Percentiles rank a stretch among this genome's conserved stretches.
phyloP scores from a whole-genome alignment of 352 stramenopile genomes.

The Elongisporangium undulatum region DNA sequence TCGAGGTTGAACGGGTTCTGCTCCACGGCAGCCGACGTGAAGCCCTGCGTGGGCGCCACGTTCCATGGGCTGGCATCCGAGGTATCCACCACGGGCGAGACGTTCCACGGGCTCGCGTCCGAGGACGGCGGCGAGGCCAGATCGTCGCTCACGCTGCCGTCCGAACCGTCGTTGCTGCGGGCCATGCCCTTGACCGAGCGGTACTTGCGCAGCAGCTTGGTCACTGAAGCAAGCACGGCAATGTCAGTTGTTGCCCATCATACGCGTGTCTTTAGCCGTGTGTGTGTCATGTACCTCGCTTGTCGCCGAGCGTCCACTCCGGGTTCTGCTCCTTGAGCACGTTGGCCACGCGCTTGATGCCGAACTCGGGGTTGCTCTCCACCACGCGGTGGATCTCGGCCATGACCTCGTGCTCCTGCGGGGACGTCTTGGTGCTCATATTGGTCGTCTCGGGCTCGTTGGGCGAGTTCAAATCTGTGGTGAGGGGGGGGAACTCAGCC shows the following conservation, averaged over 20 bases:
- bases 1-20: slow-evolving; percentile 24
- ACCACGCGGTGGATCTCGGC: slow-evolving; percentile 48
- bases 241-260: slow-evolving; percentile 7
- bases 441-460: not conserved
- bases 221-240: slow-evolving; percentile 27
- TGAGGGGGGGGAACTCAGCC: not conserved
- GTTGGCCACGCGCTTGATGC: slow-evolving; percentile 58
- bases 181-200: slow-evolving; percentile 37
- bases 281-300: slow-evolving; percentile 40
- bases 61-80: slow-evolving; percentile 27
- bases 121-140: slow-evolving; percentile 8
- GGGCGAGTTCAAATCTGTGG: not conserved
- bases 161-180: slow-evolving; percentile 17
- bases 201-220: slow-evolving; percentile 71
- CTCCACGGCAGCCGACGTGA: not conserved
- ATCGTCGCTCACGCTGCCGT: slow-evolving; percentile 10
- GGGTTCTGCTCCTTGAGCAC: slow-evolving; percentile 62
- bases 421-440: slow-evolving; percentile 56
- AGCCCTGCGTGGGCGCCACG: slow-evolving; percentile 36
- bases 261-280: not conserved
- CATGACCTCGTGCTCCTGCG: slow-evolving; percentile 61
- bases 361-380: slow-evolving; percentile 59
- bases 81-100: slow-evolving; percentile 22
- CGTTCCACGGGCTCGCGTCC: slow-evolving; percentile 44
- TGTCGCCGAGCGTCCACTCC: slow-evolving; percentile 66